Conservation (phyloP, 2,329 filamentous ascomycete genomes). For the Fusarium redolens region DNA sequence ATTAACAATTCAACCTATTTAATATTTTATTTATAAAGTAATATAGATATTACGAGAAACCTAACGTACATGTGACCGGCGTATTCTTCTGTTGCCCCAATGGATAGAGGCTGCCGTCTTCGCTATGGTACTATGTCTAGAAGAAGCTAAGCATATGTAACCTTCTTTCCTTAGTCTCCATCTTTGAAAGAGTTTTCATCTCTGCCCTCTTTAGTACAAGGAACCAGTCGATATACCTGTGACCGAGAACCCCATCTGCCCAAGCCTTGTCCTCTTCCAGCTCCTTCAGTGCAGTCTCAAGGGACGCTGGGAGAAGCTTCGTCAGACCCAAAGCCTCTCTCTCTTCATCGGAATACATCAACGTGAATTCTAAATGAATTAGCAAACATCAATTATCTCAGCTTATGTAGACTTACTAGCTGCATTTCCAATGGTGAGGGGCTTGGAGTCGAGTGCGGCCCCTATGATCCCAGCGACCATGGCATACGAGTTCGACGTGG, state of each 20-base stretch:
- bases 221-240: conserved; percentile 16
- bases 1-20: too few relatives aligned
- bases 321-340: background rate
- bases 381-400: rapidly evolving
- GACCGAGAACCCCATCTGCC: background rate
- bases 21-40: too few relatives aligned
- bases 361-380: background rate
- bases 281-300: background rate
- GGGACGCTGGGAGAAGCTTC: background rate
- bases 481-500: conserved; percentile 4
- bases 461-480: conserved; percentile 8
- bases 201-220: conserved; percentile 1
- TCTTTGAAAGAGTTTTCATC: background rate
- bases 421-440: background rate
- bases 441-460: background rate
- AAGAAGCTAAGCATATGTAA: background rate
- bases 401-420: background rate
- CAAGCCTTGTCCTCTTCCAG: background rate
- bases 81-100: rapidly evolving
- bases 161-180: background rate
- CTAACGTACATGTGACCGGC: rapidly evolving
- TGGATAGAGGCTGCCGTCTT: background rate
- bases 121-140: rapidly evolving
- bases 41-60: background rate
- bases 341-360: background rate